A percentile compares a stretch with the other conserved stretches of the same genome.
phyloP scores from a whole-genome alignment of 495 filamentous ascomycete species.

The Hypoxylon fragiforme region DNA sequence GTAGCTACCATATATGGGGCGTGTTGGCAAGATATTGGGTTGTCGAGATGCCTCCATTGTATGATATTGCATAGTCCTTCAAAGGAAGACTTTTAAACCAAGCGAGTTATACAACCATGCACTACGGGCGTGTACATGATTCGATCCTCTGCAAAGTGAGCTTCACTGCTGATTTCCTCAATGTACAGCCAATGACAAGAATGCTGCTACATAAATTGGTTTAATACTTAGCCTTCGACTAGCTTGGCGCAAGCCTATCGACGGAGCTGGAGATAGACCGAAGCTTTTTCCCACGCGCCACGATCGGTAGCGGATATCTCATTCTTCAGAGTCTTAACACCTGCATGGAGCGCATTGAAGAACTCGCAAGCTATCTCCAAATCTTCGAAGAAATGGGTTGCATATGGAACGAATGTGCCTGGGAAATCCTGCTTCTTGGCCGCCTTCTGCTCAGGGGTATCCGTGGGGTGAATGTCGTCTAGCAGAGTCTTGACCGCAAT shows the following conservation, averaged over 20 bases:
- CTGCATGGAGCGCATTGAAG: conserved; percentile 77
- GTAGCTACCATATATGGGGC: too few species aligned
- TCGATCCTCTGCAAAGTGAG: not conserved
- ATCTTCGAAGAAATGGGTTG: conserved; percentile 74
- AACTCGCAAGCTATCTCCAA: conserved; percentile 78
- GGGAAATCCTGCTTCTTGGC: conserved; percentile 60
- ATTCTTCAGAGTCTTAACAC: conserved; percentile 63
- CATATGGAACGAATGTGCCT: conserved; percentile 71
- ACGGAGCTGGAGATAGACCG: conserved; percentile 58
- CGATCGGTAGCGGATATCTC: conserved; percentile 62
- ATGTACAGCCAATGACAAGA: not conserved
- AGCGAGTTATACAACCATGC: too few species aligned
- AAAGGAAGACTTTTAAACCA: too few species aligned
- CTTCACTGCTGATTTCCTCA: not conserved
- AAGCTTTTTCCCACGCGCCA: conserved; percentile 65
- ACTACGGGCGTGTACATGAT: not conserved
- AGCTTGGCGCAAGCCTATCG: conserved; percentile 16
- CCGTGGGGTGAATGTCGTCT: conserved; percentile 71
- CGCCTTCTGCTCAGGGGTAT: conserved; percentile 63
- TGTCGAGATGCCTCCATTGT: not conserved
- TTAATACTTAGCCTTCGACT: not conserved
- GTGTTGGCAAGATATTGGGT: not conserved
- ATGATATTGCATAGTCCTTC: not conserved
- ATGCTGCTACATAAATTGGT: too few species aligned
- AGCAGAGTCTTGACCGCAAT: conserved; percentile 93